Evolutionary conservation across 257 asterid species (phyloP).

Genomic region (Solanum pennellii): DNA sequence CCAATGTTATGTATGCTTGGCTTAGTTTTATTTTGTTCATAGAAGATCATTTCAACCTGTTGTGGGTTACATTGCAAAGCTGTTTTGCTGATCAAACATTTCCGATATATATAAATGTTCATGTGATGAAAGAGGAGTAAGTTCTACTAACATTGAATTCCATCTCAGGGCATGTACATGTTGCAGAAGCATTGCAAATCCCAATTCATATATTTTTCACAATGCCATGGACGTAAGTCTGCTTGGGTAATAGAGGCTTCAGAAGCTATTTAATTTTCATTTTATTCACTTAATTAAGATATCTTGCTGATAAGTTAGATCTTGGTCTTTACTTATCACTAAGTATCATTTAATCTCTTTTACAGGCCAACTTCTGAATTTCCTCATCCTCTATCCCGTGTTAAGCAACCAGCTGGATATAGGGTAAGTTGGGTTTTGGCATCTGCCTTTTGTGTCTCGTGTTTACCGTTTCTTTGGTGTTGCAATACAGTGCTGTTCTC

Average conservation of each 20-base stretch:
- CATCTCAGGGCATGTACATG: slow-evolving; percentile 72
- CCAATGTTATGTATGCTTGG: background rate
- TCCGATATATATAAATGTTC: background rate
- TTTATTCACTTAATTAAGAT: slow-evolving; percentile 5
- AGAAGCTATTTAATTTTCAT: background rate
- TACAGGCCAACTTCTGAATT: slow-evolving; percentile 82
- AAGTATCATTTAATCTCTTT: background rate
- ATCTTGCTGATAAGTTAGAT: background rate
- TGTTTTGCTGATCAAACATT: background rate
- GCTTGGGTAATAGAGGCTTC: slow-evolving; percentile 3
- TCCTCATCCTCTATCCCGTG: slow-evolving; percentile 96
- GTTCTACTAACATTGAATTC: background rate
- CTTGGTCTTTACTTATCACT: background rate
- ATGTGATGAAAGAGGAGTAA: background rate
- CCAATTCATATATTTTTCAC: slow-evolving; percentile 85
- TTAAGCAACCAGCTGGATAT: slow-evolving; percentile 62
- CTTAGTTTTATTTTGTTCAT: background rate
- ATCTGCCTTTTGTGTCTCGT: slow-evolving; percentile 3
- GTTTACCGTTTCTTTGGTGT: background rate
- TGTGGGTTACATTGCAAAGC: background rate
- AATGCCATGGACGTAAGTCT: slow-evolving; percentile 98
- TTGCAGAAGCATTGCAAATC: slow-evolving; percentile 73
- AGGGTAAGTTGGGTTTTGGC: slow-evolving; percentile 43
- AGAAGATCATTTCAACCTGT: background rate
- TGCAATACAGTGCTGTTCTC: background rate